Percentiles rank a stretch among this genome's conserved stretches.
Conservation (phyloP, 1,139 yeast genomes). For the Lodderomyces parapsilosis region DNA sequence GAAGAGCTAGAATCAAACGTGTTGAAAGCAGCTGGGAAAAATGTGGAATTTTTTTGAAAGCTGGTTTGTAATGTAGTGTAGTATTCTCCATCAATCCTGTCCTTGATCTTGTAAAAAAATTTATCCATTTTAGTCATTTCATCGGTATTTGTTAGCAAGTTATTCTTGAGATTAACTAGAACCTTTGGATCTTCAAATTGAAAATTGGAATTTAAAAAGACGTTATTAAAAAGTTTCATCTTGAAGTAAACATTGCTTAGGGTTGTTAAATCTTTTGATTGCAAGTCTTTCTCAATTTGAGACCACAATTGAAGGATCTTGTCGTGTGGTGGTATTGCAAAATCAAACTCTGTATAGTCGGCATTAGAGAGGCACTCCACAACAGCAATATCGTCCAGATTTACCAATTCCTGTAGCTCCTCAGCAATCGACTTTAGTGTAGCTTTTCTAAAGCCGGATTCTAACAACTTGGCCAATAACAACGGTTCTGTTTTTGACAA, state of each 20-base stretch:
- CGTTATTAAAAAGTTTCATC: conserved; percentile 31
- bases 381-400: conserved; percentile 10
- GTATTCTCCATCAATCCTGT: conserved; percentile 36
- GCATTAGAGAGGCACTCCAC: conserved; percentile 11
- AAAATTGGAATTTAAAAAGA: conserved; percentile 13
- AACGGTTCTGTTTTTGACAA: conserved; percentile 2
- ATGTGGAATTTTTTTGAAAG: conserved; percentile 5
- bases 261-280: conserved; percentile 25
- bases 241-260: conserved; percentile 29
- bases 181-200: conserved; percentile 13
- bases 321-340: conserved; percentile 3
- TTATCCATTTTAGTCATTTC: conserved; percentile 24
- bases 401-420: conserved; percentile 4
- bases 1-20: conserved; percentile 23
- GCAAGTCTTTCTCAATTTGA: conserved; percentile 21
- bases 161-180: conserved; percentile 15
- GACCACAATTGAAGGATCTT: conserved; percentile 17
- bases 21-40: conserved; percentile 13
- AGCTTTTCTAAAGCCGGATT: conserved; percentile 13
- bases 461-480: conserved; percentile 23
- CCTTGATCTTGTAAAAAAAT: conserved; percentile 45
- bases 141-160: conserved; percentile 23
- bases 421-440: conserved; percentile 4
- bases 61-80: conserved; percentile 20
- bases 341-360: conserved; percentile 4